Base-by-base conservation (phyloP, 805 yeast species). In the Nakazawaea siamensis region DNA sequence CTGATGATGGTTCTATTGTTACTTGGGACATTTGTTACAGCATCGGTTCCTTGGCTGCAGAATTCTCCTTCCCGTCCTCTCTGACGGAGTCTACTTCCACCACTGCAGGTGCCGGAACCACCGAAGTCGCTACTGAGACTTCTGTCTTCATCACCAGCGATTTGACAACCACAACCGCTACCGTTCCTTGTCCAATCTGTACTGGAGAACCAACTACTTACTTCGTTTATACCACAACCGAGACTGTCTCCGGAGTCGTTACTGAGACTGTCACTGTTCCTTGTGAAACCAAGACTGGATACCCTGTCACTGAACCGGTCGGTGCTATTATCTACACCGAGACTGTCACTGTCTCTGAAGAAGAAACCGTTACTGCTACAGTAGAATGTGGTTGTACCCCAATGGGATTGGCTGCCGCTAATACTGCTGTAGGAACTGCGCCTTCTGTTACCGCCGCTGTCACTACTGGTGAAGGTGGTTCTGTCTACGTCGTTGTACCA, bases 251-350 rank as follows among this genome's bases (percentile, higher is more conserved):
- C 5, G 41, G 41, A 16, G 13, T 17, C 1, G 17, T 20, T 5
- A 31, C 39, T 4, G 15, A 19, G 5, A 14, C 18, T 11, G 26
- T 19, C 16, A 27, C 35, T 11, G 35, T 32, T 10, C 35, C 39
- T 18, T 37, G 39, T 19, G 27, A 35, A 19, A 35, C 34, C 10
- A 35, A 40, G 32, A 43, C 48, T 20, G 42, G 51, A 18, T 29
- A 46, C 13, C 44, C 48, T 20, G 27, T 28, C 8, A 35, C 38
- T 15, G 38, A 35, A 18, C 31, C 34, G 4, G 24, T n/a, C 10
- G 31, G 31, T 4, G 34, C 18, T 5, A 11, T 20, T 8, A 21
- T 35, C 7, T 30, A 35, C 31, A 35, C 37, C 13, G 29, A 18
- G 3, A 12, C 18, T 30, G 38, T 24, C 15, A 30, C 31, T 5